Percentiles rank a stretch among this genome's conserved stretches.
These are phyloP conservation scores for Fonsecaea nubica DNA, from an alignment of 2,329 filamentous ascomycete species.

Conservation along the genomic window DNA sequence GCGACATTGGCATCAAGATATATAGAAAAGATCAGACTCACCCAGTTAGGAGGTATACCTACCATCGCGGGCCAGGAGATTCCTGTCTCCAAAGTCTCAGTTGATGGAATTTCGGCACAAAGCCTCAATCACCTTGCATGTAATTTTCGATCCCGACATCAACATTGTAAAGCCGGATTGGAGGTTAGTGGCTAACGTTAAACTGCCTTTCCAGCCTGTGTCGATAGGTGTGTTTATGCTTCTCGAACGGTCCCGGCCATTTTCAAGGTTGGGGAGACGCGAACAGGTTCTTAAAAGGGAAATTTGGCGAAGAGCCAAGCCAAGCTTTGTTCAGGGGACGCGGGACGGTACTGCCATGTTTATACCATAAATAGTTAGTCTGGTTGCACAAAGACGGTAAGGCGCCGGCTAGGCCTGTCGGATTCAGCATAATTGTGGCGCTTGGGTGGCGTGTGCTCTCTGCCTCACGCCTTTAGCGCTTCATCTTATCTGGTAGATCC, in stretches of 20 bases:
- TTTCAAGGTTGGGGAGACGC: not conserved
- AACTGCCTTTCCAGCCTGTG: not conserved
- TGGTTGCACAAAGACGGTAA: not conserved
- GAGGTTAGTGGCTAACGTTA: not conserved
- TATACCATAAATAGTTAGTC: not conserved
- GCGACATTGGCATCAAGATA: not conserved
- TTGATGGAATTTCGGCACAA: not conserved
- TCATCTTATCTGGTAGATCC: constrained; percentile 1
- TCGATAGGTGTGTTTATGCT: not conserved
- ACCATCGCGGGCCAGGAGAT: not conserved
- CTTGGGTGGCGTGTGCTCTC: not conserved
- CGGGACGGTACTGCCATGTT: not conserved
- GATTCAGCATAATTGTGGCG: constrained; percentile 15
- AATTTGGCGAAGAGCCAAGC: constrained; percentile 9
- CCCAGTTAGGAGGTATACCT: not conserved
- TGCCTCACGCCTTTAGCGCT: constrained; percentile 7
- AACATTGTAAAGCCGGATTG: not conserved
- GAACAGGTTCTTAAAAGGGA: constrained; percentile 3
- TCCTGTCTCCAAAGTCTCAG: not conserved
- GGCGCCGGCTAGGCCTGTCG: not conserved
- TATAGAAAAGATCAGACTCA: not conserved
- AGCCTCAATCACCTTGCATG: constrained; percentile 1
- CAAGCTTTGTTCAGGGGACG: not conserved
- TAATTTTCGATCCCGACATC: constrained; percentile 4
- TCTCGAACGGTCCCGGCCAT: constrained; percentile 1